A percentile compares a stretch with the other conserved stretches of the same genome.
Evolutionary conservation across 352 stramenopile species (phyloP).

Genomic region (Pythium folliculosum): DNA sequence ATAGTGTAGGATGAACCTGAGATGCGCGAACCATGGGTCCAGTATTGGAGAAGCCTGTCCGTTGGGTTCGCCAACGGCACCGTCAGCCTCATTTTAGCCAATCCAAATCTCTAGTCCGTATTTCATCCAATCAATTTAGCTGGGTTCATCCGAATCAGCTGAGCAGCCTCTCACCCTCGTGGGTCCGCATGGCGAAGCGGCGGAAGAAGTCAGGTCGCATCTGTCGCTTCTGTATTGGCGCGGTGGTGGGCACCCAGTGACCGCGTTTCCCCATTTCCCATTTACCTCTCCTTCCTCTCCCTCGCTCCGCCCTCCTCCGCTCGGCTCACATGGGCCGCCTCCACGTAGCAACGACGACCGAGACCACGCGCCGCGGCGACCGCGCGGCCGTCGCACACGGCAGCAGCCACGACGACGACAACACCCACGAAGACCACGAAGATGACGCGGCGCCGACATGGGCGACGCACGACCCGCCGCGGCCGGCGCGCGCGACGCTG

Average conservation of each 20-base stretch:
- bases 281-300: background rate
- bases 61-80: too few species aligned
- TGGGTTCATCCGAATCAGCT: slow-evolving; percentile 18
- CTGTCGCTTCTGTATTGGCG: background rate
- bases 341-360: background rate
- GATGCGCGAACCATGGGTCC: background rate
- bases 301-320: background rate
- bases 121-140: slow-evolving; percentile 17
- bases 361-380: too few species aligned
- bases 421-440: too few species aligned
- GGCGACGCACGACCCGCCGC: slow-evolving; percentile 5
- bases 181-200: background rate
- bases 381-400: too few species aligned
- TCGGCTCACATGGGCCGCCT: background rate
- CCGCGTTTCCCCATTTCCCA: background rate
- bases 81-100: too few species aligned
- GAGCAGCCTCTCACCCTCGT: slow-evolving; percentile 4
- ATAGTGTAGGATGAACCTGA: background rate
- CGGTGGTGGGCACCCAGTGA: background rate
- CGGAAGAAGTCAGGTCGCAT: background rate
- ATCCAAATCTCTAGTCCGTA: too few species aligned
- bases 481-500: slow-evolving; percentile 5
- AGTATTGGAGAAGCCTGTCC: too few species aligned
- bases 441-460: background rate
- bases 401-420: background rate